Base-by-base conservation (phyloP, 352 stramenopile genomes). In the Blastocystis sp. region DNA sequence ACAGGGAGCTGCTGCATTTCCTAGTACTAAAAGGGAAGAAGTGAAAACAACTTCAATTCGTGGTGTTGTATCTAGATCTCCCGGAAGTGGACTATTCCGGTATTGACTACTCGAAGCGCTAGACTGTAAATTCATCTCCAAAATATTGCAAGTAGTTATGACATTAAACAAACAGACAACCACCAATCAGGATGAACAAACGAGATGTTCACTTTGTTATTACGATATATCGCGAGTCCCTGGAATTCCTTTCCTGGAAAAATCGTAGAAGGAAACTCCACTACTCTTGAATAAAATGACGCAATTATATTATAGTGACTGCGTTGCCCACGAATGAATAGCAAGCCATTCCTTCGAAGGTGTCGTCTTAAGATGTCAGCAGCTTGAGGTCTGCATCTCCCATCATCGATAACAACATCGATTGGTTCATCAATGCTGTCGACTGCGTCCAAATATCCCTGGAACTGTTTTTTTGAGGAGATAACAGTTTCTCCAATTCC, bases 371-470 rank as follows among this genome's bases (percentile, higher is more conserved):
- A 69, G n/a, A 13, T 41, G 39, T 85, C 59, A 0, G 73, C 73
- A 18, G 63, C 30, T 45, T 85, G 73, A 24, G 73, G 73, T 54
- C 73, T n/a, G 56, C 73, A 85, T 7, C 73, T 50, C 37, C 73
- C 73, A 45, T 85, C 73, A 65, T 85, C 63, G 34, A 85, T 85
- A 9, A 85, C 30, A n/a, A 85, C 73, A 45, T 85, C 73, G 39
- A 66, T 41, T 55, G 59, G 43, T 2, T 78, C 50, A 39, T 39
- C 55, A 30, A 34, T 41, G 3, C 9, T 20, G 16, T 81, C 41
- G 20, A 81, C n/a, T 20, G 50, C 70, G 34, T 65, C 24, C 70
- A 81, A 63, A 43, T 81, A 81, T 4, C 9, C 70, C n/a, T 6
- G 3, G 34, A 78, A 78, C 50, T 59, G 50, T 3, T 59, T 59